A percentile compares a stretch with the other conserved stretches of the same genome.
These are phyloP conservation scores for Vitis amurensis DNA, from an alignment of 164 flowering plant genomes.

Conservation along the genomic window DNA sequence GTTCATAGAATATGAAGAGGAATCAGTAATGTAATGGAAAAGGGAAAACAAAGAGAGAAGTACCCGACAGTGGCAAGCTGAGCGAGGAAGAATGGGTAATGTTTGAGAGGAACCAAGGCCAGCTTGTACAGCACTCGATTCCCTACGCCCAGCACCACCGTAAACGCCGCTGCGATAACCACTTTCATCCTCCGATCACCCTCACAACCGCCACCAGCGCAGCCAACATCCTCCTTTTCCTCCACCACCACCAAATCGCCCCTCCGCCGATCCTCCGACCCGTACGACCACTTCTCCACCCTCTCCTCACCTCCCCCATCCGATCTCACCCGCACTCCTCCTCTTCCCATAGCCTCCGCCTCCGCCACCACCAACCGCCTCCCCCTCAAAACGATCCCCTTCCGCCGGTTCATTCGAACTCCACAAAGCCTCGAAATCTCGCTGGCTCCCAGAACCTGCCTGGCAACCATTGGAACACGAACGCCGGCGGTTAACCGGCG, in stretches of 20 bases:
- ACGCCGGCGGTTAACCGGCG: constrained; percentile 16
- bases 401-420: neutral
- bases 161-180: constrained; percentile 56
- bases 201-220: neutral
- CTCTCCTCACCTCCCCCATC: constrained; percentile 16
- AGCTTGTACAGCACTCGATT: constrained; percentile 90
- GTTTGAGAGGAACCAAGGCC: constrained; percentile 89
- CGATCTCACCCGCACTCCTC: constrained; percentile 20
- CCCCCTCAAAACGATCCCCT: constrained; percentile 13
- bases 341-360: neutral
- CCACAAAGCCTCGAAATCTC: neutral
- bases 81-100: constrained; percentile 97
- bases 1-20: neutral
- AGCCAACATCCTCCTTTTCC: neutral
- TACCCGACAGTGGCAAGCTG: constrained; percentile 99
- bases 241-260: constrained; percentile 15
- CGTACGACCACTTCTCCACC: constrained; percentile 27
- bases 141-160: constrained; percentile 88
- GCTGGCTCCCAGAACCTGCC: neutral
- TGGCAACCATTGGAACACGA: neutral
- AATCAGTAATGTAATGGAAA: neutral
- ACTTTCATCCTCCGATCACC: constrained; percentile 46
- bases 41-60: neutral
- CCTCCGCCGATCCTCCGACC: constrained; percentile 24
- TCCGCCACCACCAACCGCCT: constrained; percentile 5